Evolutionary conservation across 495 filamentous ascomycete genomes (phyloP), one percentile per base, ranked within the genome.

Genomic region (Sordaria brevicollis): DNA sequence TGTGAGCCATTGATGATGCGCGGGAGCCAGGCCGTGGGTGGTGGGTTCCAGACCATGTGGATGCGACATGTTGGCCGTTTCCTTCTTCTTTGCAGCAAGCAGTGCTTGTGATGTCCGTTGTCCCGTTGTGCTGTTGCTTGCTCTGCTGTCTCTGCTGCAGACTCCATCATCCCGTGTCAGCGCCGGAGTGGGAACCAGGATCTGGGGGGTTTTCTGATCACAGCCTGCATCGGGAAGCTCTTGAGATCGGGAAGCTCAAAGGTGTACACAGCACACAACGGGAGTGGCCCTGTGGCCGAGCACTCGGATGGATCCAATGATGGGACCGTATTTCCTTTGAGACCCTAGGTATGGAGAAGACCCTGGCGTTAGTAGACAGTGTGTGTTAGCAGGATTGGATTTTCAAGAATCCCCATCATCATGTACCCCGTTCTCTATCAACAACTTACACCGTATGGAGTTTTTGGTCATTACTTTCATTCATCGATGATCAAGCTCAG

Each of bases 201-300:
- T 43, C 38, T 67, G 70, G 35, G 35, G 66, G 49, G 7, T 54
- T 49, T 69, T 31, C 19, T 72, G 72, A 74, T 74, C 72, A 68
- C 66, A 31, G 65, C 67, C 69, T 66, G 65, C 65, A 70, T 67
- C 31, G 65, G 36, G 49, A 31, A 39, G 36, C 49, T 38, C 41
- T 71, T 65, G 41, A 69, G 68, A 74, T 74, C 72, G 72, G 70
- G 36, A 41, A 70, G 49, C 71, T 71, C 69, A 68, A 68, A 73
- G 71, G 71, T n/a, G 66, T 68, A 43, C 39, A 43, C 39, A 43
- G 39, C n/a, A 43, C 49, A 62, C 49, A 62, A 31, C 49, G 49
- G 49, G 49, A 62, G 49, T 62, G 69, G 41, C 36, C 35, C 41
- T 62, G 33, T 35, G 54, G 21, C 35, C 41, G 10, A 68, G 38